These are phyloP conservation scores for Haberlea rhodopensis DNA, from an alignment of 257 asterid genomes.

Conservation along the genomic window DNA sequence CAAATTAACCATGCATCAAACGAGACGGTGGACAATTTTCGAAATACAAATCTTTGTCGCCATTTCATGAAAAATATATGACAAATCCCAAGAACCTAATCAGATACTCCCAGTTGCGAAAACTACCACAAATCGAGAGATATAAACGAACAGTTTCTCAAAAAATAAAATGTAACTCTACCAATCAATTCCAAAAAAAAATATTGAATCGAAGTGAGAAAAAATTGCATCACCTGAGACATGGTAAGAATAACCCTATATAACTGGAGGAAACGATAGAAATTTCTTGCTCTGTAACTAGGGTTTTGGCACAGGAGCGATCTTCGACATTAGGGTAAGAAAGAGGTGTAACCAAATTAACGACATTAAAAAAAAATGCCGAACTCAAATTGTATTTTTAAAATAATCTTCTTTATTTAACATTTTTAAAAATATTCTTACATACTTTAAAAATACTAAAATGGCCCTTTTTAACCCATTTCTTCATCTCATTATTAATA, in stretches of 20 bases:
- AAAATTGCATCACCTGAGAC: constrained; percentile 33
- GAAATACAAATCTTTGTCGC: constrained; percentile 5
- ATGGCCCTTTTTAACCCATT: no score
- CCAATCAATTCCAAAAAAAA: not conserved
- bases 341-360: no score
- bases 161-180: not conserved
- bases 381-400: no score
- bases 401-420: no score
- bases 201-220: not conserved
- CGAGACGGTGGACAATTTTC: not conserved
- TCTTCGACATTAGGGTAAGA: constrained; percentile 26
- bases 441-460: no score
- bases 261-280: not conserved
- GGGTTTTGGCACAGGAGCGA: constrained; percentile 26
- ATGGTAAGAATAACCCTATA: no score
- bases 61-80: not conserved
- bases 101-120: not conserved
- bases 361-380: no score
- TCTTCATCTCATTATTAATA: no score
- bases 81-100: not conserved
- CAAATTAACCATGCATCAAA: constrained; percentile 11
- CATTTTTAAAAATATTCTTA: no score
- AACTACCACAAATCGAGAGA: not conserved
- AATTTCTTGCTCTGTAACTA: constrained; percentile 5
- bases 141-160: no score